Evolutionary conservation across 495 filamentous ascomycete species (phyloP).

Genomic region (Mycothermus thermophilus): DNA sequence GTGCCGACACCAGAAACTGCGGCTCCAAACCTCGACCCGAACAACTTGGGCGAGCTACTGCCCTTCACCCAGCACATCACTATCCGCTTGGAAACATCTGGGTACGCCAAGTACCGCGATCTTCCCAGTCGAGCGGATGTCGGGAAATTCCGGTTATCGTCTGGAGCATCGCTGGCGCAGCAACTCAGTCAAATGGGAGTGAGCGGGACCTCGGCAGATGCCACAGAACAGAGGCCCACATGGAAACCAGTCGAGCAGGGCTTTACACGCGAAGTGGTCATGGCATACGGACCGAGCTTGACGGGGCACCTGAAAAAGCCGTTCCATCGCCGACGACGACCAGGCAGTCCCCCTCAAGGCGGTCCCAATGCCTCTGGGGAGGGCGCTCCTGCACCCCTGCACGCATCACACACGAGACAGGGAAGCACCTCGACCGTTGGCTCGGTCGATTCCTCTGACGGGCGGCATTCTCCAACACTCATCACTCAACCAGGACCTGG

Average conservation of each 20-base stretch:
- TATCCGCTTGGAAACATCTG: slow-evolving; percentile 32
- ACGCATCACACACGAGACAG: slow-evolving; percentile 15
- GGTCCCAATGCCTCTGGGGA: slow-evolving; percentile 10
- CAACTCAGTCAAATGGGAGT: slow-evolving; percentile 6
- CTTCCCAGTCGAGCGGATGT: slow-evolving; percentile 26
- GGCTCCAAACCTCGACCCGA: slow-evolving; percentile 15
- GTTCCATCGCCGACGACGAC: slow-evolving; percentile 20
- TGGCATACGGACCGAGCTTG: slow-evolving; percentile 35
- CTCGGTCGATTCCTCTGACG: slow-evolving; percentile 24
- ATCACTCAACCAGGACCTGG: slow-evolving; percentile 33
- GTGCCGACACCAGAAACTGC: slow-evolving; percentile 18
- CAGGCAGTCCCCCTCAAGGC: slow-evolving; percentile 10
- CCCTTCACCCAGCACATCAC: slow-evolving; percentile 26
- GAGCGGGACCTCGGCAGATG: slow-evolving; percentile 1
- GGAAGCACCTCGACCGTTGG: slow-evolving; percentile 23
- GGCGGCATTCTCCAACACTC: slow-evolving; percentile 14
- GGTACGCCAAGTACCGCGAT: slow-evolving; percentile 36
- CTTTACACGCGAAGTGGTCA: slow-evolving; percentile 36
- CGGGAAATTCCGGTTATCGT: slow-evolving; percentile 19
- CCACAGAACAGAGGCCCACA: background rate
- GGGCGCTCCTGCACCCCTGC: background rate
- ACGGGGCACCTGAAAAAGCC: slow-evolving; percentile 27
- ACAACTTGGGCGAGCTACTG: slow-evolving; percentile 40
- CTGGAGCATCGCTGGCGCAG: slow-evolving; percentile 16
- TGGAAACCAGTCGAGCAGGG: slow-evolving; percentile 12